Base-by-base conservation (phyloP, 371 early-diverging fungal genomes). In the Mortierella sp. region DNA sequence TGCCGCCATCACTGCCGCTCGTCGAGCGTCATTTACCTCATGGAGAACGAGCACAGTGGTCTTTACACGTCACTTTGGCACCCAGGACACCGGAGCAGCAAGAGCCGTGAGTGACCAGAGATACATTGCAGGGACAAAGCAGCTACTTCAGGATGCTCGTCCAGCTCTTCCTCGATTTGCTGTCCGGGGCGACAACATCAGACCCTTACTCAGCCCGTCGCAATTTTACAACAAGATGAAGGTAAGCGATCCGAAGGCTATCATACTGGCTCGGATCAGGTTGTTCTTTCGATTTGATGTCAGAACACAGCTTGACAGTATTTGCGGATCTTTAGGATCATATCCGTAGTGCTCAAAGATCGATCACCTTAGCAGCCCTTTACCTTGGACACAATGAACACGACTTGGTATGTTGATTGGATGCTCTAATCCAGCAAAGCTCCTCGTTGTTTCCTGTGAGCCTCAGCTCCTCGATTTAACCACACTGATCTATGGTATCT, bases 331-430 rank as follows among this genome's bases (percentile, higher is more conserved):
- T 16, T 23, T 81, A 90, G 89, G 64, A 72, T 31, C 81, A 82
- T 21, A 93, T 95, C 42, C 59, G 76, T n/a, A 67, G 62, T 2
- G 95, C 97, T 0, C 87, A 87, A 58, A 76, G 83, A 9, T 88
- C 93, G 7, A 89, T 98, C 5, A 85, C 85, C 54, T 84, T 98
- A 51, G 92, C 94, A 10, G 93, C 96, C 13, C 83, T 98, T 19
- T 98, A 98, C 62, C 82, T 98, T 9, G 98, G 98, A 16, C 83
- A 88, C 51, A 80, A 82, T 4, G 96, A 98, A 79, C 72, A 80
- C 23, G 94, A 94, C 54, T 78, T 96, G 64, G 93, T 91, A 86
- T 58, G 71, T 54, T 14, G 21, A 3, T 8, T 12, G 16, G 26
- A 47, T 23, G 6, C 7, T 7, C 24, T 9, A 7, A 23, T 23